Evolutionary conservation across 306 rosid genomes (phyloP), one percentile per base, ranked within the genome.

Genomic region (Rubus idaeus): DNA sequence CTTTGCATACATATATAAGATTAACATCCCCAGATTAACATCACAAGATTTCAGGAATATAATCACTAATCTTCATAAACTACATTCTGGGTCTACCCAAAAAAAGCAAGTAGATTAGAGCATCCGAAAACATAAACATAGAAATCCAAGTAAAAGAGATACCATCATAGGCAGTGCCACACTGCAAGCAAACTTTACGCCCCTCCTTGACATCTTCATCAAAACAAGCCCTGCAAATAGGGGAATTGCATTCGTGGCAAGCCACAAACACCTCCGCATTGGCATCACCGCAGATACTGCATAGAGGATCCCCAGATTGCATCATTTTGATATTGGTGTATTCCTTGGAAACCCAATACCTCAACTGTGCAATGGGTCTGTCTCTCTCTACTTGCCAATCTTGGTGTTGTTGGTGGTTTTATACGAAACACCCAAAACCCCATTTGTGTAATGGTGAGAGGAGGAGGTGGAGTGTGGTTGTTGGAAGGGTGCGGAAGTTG

Each of bases 241-340:
- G 96, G 77, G 86, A 90, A 74, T 80, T 85, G 70, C 99, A 95
- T 23, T 83, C 92, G 61, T 90, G 97, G 77, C 99, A 95, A 47
- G 91, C 97, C 83, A 92, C 90, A 74, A 95, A 92, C 63, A 83
- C 82, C 67, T 95, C 92, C 5, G 92, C 97, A 83, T 88, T 90
- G 75, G 87, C 90, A 80, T 89, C 97, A 75, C 99, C 97, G 50
- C 99, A 95, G 40, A 90, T 86, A 78, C 84, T 84, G 92, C 99
- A 95, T 16, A 83, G 44, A 52, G 89, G 96, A 85, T 83, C 83
- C 75, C 84, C 92, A 57, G 99, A 85, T 50, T 89, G 91, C 97
- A 95, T 92, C 97, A 95, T 95, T 62, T 81, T 86, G 41, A 30
- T 30, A 51, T 73, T 10, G 73, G 76, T 56, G 4, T 70, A 68